phyloP scores from a whole-genome alignment of 2,329 filamentous ascomycete genomes.

The Colletotrichum sp. region DNA sequence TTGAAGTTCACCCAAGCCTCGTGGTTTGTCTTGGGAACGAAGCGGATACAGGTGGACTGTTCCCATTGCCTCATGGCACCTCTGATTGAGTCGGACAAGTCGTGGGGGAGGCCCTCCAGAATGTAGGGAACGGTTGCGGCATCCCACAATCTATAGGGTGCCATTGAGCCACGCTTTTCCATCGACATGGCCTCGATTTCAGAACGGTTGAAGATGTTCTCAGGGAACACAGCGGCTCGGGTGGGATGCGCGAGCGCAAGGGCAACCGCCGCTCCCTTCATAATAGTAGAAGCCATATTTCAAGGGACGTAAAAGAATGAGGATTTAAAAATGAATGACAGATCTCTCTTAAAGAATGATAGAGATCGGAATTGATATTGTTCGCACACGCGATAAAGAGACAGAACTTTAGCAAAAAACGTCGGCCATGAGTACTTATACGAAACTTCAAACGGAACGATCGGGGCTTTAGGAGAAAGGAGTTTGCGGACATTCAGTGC shows the following conservation, averaged over 20 bases:
- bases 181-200: background rate
- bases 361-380: background rate
- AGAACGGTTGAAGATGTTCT: background rate
- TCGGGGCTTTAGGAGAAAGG: background rate
- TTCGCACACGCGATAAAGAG: background rate
- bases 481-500: background rate
- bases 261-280: background rate
- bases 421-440: background rate
- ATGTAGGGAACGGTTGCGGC: background rate
- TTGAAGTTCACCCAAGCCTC: background rate
- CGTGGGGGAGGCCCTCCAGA: background rate
- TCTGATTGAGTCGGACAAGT: background rate
- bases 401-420: background rate
- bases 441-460: background rate
- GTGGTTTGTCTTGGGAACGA: background rate
- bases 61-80: background rate
- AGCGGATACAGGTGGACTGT: background rate
- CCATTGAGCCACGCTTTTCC: background rate
- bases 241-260: background rate
- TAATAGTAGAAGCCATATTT: background rate
- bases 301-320: background rate
- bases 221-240: background rate
- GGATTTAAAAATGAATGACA: background rate
- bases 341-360: background rate
- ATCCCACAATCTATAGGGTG: background rate